Conservation (phyloP, 139 green algal species). For the Medakamo hakoo region DNA sequence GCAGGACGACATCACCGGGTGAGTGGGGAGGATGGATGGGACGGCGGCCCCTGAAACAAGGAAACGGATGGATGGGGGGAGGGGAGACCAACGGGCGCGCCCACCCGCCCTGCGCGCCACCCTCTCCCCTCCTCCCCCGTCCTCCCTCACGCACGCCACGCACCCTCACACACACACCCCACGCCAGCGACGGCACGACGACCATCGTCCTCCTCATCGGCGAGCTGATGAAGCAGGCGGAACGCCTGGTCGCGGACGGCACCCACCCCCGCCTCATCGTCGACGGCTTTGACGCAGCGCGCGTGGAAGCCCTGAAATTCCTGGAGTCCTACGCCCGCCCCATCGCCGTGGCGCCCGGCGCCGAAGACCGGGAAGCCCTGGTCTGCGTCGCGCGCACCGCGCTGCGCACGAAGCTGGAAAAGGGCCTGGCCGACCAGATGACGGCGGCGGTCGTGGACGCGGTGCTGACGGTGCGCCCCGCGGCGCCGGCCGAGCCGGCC, state of each 20-base stretch:
- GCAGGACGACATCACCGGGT: slow-evolving; percentile 91
- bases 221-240: slow-evolving; percentile 94
- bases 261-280: slow-evolving; percentile 86
- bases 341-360: slow-evolving; percentile 6
- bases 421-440: slow-evolving; percentile 70
- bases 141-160: neutral
- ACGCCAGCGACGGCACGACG: slow-evolving; percentile 83
- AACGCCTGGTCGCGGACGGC: slow-evolving; percentile 88
- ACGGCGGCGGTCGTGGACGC: slow-evolving; percentile 80
- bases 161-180: neutral
- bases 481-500: no score
- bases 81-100: no score
- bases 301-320: slow-evolving; percentile 46
- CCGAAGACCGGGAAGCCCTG: slow-evolving; percentile 56
- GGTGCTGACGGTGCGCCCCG: slow-evolving; percentile 50
- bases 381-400: slow-evolving; percentile 78
- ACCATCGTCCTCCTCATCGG: slow-evolving; percentile 94
- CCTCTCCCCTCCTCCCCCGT: neutral
- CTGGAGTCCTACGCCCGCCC: slow-evolving; percentile 76
- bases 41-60: no score
- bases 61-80: no score
- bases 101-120: neutral
- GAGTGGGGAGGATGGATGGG: no score
- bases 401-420: slow-evolving; percentile 79
- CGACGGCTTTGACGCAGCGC: slow-evolving; percentile 33